Base-by-base conservation (phyloP, 768 basidiomycete species). In the Collybia sp. region DNA sequence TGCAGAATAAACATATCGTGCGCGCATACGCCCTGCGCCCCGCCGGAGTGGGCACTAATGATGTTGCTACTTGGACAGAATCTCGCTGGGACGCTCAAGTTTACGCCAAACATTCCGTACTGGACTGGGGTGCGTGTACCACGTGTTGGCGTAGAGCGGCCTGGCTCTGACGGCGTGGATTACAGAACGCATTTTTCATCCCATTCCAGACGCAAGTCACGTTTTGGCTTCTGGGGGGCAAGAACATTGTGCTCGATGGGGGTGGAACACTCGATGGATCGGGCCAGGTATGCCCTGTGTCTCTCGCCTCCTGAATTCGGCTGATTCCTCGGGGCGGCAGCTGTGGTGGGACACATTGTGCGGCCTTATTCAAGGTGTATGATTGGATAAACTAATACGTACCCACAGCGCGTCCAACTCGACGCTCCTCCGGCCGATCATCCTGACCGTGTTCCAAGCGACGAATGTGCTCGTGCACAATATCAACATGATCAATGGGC, bases 221-320 rank as follows among this genome's bases (percentile, higher is more conserved):
- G 4, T 78, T 77, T 54, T 83, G 78, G 79, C 61, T 78, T 3
- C 57, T 80, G 2, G 77, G 77, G 20, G 78, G 78, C 5, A 59
- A 66, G 25, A 73, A 77, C 47, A 65, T 78, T 34, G 30, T 62
- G 6, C 54, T 79, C 16, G 72, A 75, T 45, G 82, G 83, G 6
- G 81, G 82, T 31, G 83, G 83, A 10, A 80, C 79, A 2, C 66
- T 86, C 13, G 80, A 83, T 55, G 83, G 82, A 13, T 71, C 74
- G 30, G 83, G 83, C 10, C 82, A 84, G 63, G 76, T 77, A 49
- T 44, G 71, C 43, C 37, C 43, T 11, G 8, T 3, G 25, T n/a
- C 3, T 25, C 25, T 25, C 25, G 3, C 4, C 25, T 8, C 25
- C 25, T 17, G 12, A 11, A 42, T 30, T 18, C 18, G 41, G 38